Base-by-base conservation (phyloP, 2,329 filamentous ascomycete genomes). In the Aureobasidium uvarum region DNA sequence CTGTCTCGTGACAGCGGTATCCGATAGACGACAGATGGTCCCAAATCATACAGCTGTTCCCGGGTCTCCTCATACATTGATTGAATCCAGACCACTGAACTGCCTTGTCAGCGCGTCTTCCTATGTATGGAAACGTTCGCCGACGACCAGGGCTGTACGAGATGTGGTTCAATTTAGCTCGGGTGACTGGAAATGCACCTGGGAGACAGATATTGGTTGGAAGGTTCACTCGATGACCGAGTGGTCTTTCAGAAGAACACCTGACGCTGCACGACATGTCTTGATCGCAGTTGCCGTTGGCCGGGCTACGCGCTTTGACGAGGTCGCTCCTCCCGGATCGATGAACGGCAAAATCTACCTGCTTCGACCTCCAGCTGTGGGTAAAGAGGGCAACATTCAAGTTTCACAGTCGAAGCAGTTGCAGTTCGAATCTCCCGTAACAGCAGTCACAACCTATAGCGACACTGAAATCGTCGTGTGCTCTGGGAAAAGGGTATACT, bases 211-310 rank as follows among this genome's bases (percentile, higher is more conserved):
- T 51, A 68, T 75, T 0, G 83, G 83, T 0, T 86, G 89, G 68
- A 81, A 80, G 45, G 83, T 92, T 1, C 80, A 85, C 50, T 81
- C 84, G 1, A 74, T 92, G 8, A 74, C 83, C 1, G 86, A 90
- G 67, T 92, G 89, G 89, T 74, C 80, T 5, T 86, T 84, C 67
- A 54, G 51, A 25, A 71, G 71, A 2, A 70, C 70, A 54, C 67
- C 62, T 10, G 67, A 60, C 3, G 51, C 45, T 6, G 39, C 65
- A 28, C 76, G 79, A 38, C 84, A 88, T 74, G 81, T 84, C 1
- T 89, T 86, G 71, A 79, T 91, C 38, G 80, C 91, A 16, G 81
- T 89, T 3, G 74, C 73, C 41, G 4, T 85, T 84, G 0, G 80
- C 79, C 38, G 66, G 60, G 33, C 33, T 25, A 13, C 31, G 23